Base-by-base conservation (phyloP, 2,329 filamentous ascomycete species). In the Aureobasidium sp. region DNA sequence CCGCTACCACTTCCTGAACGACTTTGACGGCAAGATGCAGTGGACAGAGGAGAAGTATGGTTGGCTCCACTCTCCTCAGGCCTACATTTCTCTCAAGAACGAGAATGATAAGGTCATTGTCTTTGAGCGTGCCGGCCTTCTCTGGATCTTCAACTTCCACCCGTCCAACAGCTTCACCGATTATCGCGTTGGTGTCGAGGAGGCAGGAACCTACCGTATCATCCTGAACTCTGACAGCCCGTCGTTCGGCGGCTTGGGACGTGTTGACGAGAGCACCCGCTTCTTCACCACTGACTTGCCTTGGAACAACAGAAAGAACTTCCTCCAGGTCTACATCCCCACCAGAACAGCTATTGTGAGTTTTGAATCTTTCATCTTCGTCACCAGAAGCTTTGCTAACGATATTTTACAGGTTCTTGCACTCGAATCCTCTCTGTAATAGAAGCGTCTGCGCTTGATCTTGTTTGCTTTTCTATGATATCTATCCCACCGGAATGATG, bases 71-170 rank as follows among this genome's bases (percentile, higher is more conserved):
- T 79, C 88, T 0, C 78, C 87, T 0, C 93, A 97, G 76, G 94
- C 92, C 0, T 96, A 94, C 73, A 87, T 99, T 71, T 94, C 89
- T 65, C 81, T 97, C 68, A 99, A 97, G 83, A 87, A 99, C 73
- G 92, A 97, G 72, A 80, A 76, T 24, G 94, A 99, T 78, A 99
- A 97, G 78, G 87, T 97, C 47, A 85, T 99, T 66, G 92, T 96
- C 3, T 99, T 97, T 73, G 94, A 99, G 79, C 85, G 94, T 36
- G 94, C 86, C 1, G 92, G 92, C 0, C 78, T 96, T 63, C 80
- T 99, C 12, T 99, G 92, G 81, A 83, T 97, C 69, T 97, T 99
- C 82, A 99, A 99, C 78, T 97, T 97, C 81, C 87, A 97, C 73
- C 86, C 90, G 0, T 84, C 84, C 32, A 78, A 87, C 67, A 96